Conservation (phyloP, 805 yeast species). For the Wickerhamiella brachini region DNA sequence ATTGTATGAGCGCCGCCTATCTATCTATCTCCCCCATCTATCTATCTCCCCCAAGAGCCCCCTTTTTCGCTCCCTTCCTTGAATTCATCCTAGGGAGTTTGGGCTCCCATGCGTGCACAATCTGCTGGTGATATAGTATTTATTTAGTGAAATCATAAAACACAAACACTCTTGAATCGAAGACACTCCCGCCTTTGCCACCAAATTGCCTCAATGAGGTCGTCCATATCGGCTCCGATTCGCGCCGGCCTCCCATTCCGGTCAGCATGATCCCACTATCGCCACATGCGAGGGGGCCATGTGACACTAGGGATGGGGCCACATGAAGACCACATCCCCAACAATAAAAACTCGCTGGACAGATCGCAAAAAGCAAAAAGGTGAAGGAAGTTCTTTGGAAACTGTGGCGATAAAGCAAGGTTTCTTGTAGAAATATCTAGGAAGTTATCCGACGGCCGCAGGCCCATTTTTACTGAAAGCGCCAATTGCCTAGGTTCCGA, state of each 20-base stretch:
- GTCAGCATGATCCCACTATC: neutral
- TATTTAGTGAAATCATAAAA: neutral
- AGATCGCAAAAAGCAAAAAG: neutral
- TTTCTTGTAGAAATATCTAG: neutral
- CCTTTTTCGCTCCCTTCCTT: neutral
- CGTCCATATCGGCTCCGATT: neutral
- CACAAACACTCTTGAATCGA: neutral
- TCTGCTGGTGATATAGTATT: conserved; percentile 4
- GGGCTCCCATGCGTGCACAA: conserved; percentile 7
- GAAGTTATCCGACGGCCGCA: neutral
- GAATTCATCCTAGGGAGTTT: neutral
- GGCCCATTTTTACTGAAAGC: no score
- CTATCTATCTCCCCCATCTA: neutral
- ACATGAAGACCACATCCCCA: neutral
- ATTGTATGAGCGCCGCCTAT: neutral
- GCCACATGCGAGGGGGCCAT: neutral
- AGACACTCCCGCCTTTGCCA: neutral
- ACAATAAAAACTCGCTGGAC: neutral
- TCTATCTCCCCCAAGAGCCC: neutral
- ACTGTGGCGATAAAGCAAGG: neutral
- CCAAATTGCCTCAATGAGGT: no score
- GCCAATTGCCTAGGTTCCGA: no score
- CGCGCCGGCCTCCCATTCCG: neutral
- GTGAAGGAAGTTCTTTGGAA: neutral
- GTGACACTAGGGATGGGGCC: neutral